Evolutionary conservation across 164 flowering plant genomes (phyloP).

Genomic region (Macadamia integrifolia): DNA sequence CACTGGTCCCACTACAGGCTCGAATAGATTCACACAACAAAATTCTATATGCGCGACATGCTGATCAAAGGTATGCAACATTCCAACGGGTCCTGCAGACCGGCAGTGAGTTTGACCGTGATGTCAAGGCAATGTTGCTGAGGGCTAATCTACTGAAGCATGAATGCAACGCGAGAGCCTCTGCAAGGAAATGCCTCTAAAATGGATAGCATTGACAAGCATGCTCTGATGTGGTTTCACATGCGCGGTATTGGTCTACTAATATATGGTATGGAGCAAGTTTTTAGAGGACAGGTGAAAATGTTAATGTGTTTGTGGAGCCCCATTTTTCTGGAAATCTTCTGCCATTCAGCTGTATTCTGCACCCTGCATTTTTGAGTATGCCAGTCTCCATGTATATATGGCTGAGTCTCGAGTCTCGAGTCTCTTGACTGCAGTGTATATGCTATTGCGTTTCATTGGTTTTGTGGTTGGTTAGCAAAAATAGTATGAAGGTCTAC

Average conservation of each 20-base stretch:
- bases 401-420: not conserved
- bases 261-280: no score
- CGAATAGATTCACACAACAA: constrained; percentile 97
- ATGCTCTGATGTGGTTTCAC: not conserved
- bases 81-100: constrained; percentile 86
- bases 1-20: constrained; percentile 47
- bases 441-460: no score
- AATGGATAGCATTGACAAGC: not conserved
- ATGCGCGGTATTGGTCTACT: not conserved
- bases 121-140: constrained; percentile 79
- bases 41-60: constrained; percentile 90
- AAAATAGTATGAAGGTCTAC: no score
- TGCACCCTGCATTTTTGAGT: not conserved
- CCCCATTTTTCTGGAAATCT: not conserved
- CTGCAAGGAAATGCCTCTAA: constrained; percentile 37
- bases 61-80: constrained; percentile 91
- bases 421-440: no score
- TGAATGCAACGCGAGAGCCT: constrained; percentile 43
- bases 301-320: not conserved
- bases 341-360: not conserved
- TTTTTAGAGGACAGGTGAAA: no score
- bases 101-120: constrained; percentile 81
- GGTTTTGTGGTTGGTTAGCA: no score
- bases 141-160: constrained; percentile 85
- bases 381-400: not conserved